Percentiles rank a stretch among this genome's conserved stretches.
These are phyloP conservation scores for Aplosporella prunicola DNA, from an alignment of 2,329 filamentous ascomycete species.

Conservation along the genomic window DNA sequence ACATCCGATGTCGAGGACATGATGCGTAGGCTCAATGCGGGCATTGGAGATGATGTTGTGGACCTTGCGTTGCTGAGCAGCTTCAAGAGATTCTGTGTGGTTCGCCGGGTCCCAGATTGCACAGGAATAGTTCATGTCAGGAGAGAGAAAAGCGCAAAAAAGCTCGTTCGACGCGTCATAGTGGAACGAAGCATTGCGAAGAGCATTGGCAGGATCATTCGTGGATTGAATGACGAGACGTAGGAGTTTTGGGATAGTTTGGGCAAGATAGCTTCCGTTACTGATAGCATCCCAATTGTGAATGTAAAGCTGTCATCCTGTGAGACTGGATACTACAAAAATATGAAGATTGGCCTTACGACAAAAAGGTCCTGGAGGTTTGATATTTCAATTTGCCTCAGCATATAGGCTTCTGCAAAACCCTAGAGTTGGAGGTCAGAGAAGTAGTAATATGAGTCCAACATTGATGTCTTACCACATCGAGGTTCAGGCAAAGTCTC, in stretches of 20 bases:
- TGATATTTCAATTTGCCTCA: constrained; percentile 58
- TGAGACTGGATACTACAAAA: neutral
- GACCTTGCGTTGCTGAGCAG: constrained; percentile 59
- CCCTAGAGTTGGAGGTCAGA: constrained; percentile 33
- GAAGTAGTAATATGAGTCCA: too few relatives aligned
- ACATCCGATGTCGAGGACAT: constrained; percentile 66
- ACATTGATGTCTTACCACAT: too few relatives aligned
- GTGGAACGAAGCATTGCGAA: constrained; percentile 60
- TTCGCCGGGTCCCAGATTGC: constrained; percentile 51
- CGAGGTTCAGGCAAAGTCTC: too few relatives aligned
- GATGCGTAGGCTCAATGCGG: constrained; percentile 53
- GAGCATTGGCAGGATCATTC: constrained; percentile 44
- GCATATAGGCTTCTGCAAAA: constrained; percentile 64
- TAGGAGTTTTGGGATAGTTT: too few relatives aligned
- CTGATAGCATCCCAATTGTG: constrained; percentile 54
- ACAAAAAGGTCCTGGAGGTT: constrained; percentile 61
- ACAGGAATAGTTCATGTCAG: constrained; percentile 71
- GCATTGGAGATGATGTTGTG: constrained; percentile 56
- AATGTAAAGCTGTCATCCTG: constrained; percentile 52
- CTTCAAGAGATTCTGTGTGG: constrained; percentile 50
- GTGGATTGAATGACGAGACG: too few relatives aligned
- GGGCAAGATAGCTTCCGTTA: constrained; percentile 55
- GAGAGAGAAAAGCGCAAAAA: constrained; percentile 63
- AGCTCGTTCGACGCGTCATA: constrained; percentile 71
- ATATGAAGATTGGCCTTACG: constrained; percentile 26